A percentile compares a stretch with the other conserved stretches of the same genome.
Conservation (phyloP, 2,329 filamentous ascomycete species). For the Fusarium denticulatum region DNA sequence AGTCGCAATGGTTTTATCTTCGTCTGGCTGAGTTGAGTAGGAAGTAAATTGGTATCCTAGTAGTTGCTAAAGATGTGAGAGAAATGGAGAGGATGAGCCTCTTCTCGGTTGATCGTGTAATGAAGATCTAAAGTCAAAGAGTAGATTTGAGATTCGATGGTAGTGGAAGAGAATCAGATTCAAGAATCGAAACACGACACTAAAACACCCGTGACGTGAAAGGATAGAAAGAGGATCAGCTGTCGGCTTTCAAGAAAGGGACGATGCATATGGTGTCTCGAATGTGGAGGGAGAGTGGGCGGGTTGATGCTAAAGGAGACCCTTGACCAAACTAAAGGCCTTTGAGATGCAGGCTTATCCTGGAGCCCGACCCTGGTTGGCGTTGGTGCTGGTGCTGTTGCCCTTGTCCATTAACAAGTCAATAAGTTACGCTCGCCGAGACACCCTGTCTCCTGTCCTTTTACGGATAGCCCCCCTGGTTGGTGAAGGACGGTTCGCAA, state of each 20-base stretch:
- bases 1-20: conserved; percentile 10
- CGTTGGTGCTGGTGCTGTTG: conserved; percentile 19
- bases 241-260: conserved; percentile 37
- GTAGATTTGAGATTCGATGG: neutral
- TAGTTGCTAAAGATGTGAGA: neutral
- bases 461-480: conserved; percentile 30
- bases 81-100: neutral
- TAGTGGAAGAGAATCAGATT: neutral
- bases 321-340: conserved; percentile 31
- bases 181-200: conserved; percentile 28
- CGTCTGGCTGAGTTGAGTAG: conserved; percentile 1
- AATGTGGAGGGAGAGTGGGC: conserved; percentile 43
- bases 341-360: conserved; percentile 34
- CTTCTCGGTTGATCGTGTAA: neutral
- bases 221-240: conserved; percentile 39
- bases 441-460: conserved; percentile 13
- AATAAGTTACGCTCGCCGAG: conserved; percentile 21
- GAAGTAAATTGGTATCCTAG: neutral
- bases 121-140: neutral
- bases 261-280: conserved; percentile 49
- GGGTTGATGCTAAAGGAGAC: conserved; percentile 40
- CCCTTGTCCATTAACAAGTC: conserved; percentile 26
- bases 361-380: conserved; percentile 19
- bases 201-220: conserved; percentile 35
- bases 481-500: conserved; percentile 25